These are phyloP conservation scores for Penicillium steckii DNA, from an alignment of 495 filamentous ascomycete genomes.

Conservation along the genomic window DNA sequence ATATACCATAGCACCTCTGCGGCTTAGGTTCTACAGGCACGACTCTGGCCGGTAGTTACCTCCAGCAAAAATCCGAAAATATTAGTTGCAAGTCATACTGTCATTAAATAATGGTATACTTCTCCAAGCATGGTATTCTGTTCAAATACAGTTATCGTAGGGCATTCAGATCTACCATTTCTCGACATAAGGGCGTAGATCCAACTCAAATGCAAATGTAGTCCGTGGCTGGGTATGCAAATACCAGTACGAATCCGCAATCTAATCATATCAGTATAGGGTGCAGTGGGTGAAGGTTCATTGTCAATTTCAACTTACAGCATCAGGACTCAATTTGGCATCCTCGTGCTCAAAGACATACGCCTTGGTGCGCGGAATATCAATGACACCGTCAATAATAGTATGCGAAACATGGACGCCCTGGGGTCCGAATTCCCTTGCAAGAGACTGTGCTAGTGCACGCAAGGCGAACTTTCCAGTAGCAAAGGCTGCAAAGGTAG, in stretches of 20 bases:
- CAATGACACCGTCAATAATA: constrained; percentile 86
- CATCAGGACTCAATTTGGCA: constrained; percentile 76
- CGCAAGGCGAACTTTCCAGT: constrained; percentile 79
- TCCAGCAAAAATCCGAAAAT: too few species aligned
- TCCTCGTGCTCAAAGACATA: constrained; percentile 60
- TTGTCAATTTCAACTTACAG: constrained; percentile 56
- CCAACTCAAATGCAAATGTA: constrained; percentile 81
- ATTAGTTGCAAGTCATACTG: too few species aligned
- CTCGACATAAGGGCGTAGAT: constrained; percentile 77
- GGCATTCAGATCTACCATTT: constrained; percentile 54
- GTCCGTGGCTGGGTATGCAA: constrained; percentile 82
- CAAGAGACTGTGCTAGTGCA: constrained; percentile 74
- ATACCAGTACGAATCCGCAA: constrained; percentile 88
- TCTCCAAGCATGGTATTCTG: background rate
- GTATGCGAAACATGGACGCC: constrained; percentile 87
- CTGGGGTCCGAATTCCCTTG: constrained; percentile 83
- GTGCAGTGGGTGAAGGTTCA: background rate
- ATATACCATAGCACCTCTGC: too few species aligned
- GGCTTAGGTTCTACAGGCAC: too few species aligned
- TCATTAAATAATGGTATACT: too few species aligned
- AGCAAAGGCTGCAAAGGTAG: constrained; percentile 70
- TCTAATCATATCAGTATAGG: constrained; percentile 55
- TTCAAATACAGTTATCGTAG: too few species aligned
- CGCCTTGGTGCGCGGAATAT: constrained; percentile 69
- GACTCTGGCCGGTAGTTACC: too few species aligned